Conservation (phyloP, 148 eudicot genomes). For the Rhododendron griersonianum region DNA sequence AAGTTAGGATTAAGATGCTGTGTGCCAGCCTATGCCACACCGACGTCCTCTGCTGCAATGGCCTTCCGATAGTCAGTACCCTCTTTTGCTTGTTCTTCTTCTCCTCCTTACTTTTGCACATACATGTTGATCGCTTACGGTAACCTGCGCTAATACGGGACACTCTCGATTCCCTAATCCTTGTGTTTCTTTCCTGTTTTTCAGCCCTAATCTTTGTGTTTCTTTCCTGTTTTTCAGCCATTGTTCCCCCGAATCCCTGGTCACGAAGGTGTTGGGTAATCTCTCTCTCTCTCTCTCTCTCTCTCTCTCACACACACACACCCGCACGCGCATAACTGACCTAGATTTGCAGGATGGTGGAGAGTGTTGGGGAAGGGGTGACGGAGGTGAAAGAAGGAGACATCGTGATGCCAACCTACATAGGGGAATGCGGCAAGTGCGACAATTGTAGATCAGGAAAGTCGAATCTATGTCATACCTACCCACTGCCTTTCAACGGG, state of each 20-base stretch:
- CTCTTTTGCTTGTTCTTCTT: neutral
- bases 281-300: neutral
- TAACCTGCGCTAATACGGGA: neutral
- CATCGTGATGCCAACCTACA: conserved; percentile 33
- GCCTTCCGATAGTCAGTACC: conserved; percentile 26
- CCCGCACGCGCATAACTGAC: neutral
- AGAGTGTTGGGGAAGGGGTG: conserved; percentile 47
- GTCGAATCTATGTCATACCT: conserved; percentile 17
- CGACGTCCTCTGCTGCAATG: conserved; percentile 32
- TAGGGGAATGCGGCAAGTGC: conserved; percentile 45
- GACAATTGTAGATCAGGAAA: conserved; percentile 28
- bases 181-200: neutral
- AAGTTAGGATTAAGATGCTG: conserved; percentile 43
- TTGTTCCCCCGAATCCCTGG: conserved; percentile 41
- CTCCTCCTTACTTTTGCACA: neutral
- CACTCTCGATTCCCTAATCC: neutral
- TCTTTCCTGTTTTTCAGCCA: conserved; percentile 19
- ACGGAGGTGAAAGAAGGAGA: conserved; percentile 31
- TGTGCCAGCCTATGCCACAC: conserved; percentile 51
- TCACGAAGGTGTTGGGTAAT: conserved; percentile 62
- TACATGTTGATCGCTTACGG: neutral
- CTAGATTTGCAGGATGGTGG: conserved; percentile 34
- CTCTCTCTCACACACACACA: too few species aligned
- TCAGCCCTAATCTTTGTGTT: conserved; percentile 17
- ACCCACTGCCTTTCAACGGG: conserved; percentile 24